phyloP scores from a whole-genome alignment of 139 green algal genomes.

The Yamagishiella unicocca region DNA sequence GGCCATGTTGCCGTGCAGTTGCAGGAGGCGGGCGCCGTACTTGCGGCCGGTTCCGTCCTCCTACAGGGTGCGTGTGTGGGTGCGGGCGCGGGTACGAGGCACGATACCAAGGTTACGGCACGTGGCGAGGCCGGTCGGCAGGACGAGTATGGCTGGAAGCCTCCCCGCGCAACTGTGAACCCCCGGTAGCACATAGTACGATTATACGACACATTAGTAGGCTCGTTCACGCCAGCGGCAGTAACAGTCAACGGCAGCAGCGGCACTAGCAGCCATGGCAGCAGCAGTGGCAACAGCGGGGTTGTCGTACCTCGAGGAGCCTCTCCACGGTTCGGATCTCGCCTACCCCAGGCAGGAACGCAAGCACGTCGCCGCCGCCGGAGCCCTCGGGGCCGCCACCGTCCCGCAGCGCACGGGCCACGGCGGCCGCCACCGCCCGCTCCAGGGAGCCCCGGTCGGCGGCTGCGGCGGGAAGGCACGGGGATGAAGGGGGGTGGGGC shows the following conservation, averaged over 20 bases:
- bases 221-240: no score
- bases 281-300: no score
- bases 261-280: no score
- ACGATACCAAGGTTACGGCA: no score
- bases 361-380: constrained; percentile 56
- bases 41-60: background rate
- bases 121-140: no score
- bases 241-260: no score
- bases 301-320: constrained; percentile 37
- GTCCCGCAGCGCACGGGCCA: constrained; percentile 45
- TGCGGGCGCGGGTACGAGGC: no score
- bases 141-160: no score
- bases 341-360: constrained; percentile 72
- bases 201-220: no score
- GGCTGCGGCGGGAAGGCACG: background rate
- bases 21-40: constrained; percentile 53
- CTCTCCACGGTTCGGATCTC: constrained; percentile 65
- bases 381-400: background rate
- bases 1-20: constrained; percentile 73
- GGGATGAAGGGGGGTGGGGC: background rate
- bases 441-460: constrained; percentile 54
- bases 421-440: constrained; percentile 52
- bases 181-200: no score
- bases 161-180: no score
- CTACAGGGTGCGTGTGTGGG: background rate